Evolutionary conservation across 495 filamentous ascomycete genomes (phyloP), one percentile per base, ranked within the genome.

Genomic region (Talaromyces wortmannii): DNA sequence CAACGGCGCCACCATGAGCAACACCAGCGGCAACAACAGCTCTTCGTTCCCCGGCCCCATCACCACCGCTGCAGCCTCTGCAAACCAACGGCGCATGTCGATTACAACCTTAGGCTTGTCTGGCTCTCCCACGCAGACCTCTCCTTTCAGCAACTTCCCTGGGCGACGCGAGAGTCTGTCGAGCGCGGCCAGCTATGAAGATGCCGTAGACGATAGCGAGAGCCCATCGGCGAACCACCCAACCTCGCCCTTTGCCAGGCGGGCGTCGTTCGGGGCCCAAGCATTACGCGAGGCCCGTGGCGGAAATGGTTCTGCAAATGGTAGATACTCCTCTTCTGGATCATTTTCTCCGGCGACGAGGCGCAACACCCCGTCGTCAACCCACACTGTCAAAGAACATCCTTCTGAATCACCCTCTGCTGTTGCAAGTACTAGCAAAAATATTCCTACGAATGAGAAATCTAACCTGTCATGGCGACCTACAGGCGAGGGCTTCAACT

Each of bases 401-500:
- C 48, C 60, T 50, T 50, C 67, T 59, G 61, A 63, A 47, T 66
- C 70, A 30, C 44, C n/a, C 40, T 42, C 52, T 64, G 57, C 63
- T 63, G 55, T 58, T 68, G 66, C 72, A 74, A 73, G 67, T 75
- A 71, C 59, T 66, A 57, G 58, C 60, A 61, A 63, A 59, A 61
- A 59, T 59, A 63, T 62, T 60, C 55, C 67, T 56, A 62, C 65
- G 66, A 71, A 72, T 62, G 70, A 74, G 61, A 70, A 56, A 65
- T 75, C 74, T 78, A 71, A 76, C 72, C 36, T 59, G 56, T 71
- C 69, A 49, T 66, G 71, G 62, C 68, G 84, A 73, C 78, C 63
- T 66, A 72, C 79, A 92, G 89, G 89, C 76, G 90, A 91, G 82
- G 87, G 85, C 67, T 94, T 90, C 78, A 92, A 94, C 69, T 95